Base-by-base conservation (phyloP, 164 flowering plant species). In the Malania oleifera region DNA sequence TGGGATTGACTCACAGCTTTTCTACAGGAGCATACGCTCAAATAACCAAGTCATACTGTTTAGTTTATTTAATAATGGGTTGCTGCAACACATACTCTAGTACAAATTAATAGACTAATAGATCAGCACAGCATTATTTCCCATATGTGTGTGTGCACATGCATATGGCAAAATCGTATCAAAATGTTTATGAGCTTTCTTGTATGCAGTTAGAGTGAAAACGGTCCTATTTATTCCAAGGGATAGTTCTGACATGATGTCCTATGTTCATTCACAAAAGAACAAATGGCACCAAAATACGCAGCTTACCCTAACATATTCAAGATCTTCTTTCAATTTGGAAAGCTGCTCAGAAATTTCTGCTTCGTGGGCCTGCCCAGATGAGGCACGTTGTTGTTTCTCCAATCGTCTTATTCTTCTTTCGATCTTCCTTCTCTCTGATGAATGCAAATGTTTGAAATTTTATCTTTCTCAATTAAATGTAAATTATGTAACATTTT, bases 381-480 rank as follows among this genome's bases (percentile, higher is more conserved):
- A 70, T 18, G 85, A 71, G 37, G 78, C 59, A 3, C 95, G 89
- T 24, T 83, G 96, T 67, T 75, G 71, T 70, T 80, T 95, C 77
- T 95, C 96, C 64, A 91, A 57, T 23, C 97, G 83, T 58, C 97
- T 75, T 43, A 91, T 79, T 70, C 96, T 81, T 70, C 96, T 77
- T 57, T 95, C 97, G 26, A 95, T 70, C 74, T 95, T 95, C 70
- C 99, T 86, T 66, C 97, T 82, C 73, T 91, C 97, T 95, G 54
- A 64, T 41, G 41, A 63, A 61, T 9, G 46, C 35, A 75, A 58
- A 34, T 3, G n/a, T 20, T 46, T 46, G 26, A 46, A 46, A 46
- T n/a, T n/a, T n/a, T n/a, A n/a, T n/a, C n/a, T n/a, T n/a, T n/a
- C n/a, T n/a, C n/a, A n/a, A n/a, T n/a, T n/a, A n/a, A n/a, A n/a